Percentiles rank a stretch among this genome's conserved stretches.
Evolutionary conservation across 2,329 filamentous ascomycete genomes (phyloP).

Genomic region (Colletotrichum sp.): DNA sequence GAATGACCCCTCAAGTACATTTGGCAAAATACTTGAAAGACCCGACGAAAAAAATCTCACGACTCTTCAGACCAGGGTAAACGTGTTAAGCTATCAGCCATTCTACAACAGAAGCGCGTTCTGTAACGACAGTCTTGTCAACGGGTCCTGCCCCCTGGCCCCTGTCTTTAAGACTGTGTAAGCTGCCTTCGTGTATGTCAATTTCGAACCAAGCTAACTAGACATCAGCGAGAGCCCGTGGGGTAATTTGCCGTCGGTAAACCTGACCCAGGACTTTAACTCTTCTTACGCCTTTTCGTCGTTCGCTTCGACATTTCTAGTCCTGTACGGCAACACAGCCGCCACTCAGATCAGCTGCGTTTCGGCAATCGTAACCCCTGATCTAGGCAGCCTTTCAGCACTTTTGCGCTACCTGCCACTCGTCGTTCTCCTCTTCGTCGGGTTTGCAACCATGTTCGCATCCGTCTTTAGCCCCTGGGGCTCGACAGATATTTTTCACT

Average conservation of each 20-base stretch:
- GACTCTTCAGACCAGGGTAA: slow-evolving; percentile 74
- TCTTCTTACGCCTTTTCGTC: slow-evolving; percentile 90
- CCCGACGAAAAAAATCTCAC: slow-evolving; percentile 64
- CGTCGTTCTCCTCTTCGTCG: slow-evolving; percentile 79
- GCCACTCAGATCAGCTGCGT: slow-evolving; percentile 78
- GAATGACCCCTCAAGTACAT: slow-evolving; percentile 65
- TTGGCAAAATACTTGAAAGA: slow-evolving; percentile 79
- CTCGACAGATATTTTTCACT: slow-evolving; percentile 86
- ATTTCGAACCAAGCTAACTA: neutral
- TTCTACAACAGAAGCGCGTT: slow-evolving; percentile 65
- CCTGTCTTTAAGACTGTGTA: slow-evolving; percentile 69
- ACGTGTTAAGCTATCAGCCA: slow-evolving; percentile 80
- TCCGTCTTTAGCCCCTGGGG: slow-evolving; percentile 95
- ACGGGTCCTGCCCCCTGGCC: slow-evolving; percentile 73
- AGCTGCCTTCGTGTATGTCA: neutral
- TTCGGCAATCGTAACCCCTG: slow-evolving; percentile 82
- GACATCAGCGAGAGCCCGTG: slow-evolving; percentile 23
- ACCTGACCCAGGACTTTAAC: slow-evolving; percentile 74
- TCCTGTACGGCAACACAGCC: slow-evolving; percentile 75
- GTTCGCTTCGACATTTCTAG: slow-evolving; percentile 73
- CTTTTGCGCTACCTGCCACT: slow-evolving; percentile 79
- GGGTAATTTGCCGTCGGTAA: slow-evolving; percentile 71
- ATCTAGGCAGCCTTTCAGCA: slow-evolving; percentile 74
- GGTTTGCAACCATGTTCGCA: slow-evolving; percentile 81
- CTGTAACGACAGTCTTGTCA: slow-evolving; percentile 66